Conservation (phyloP, 2,329 filamentous ascomycete genomes). For the Pyrenophora teres region DNA sequence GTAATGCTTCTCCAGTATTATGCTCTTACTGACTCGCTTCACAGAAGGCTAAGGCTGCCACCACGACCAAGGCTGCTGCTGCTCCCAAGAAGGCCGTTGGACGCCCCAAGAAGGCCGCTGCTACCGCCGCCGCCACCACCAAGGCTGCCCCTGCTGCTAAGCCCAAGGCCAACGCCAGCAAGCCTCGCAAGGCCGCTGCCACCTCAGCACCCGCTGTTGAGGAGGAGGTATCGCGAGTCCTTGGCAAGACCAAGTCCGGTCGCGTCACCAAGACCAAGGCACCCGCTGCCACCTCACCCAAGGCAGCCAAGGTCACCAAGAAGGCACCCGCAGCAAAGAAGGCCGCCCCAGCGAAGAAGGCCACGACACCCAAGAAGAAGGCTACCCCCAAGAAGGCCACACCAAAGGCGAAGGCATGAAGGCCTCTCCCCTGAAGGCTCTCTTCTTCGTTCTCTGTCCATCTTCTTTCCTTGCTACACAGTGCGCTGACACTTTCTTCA, state of each 20-base stretch:
- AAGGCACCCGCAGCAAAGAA: conserved; percentile 50
- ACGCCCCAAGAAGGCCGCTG: conserved; percentile 29
- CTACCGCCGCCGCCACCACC: conserved; percentile 27
- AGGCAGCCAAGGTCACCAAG: conserved; percentile 13
- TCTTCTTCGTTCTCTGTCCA: conserved; percentile 31
- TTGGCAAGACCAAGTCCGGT: conserved; percentile 84
- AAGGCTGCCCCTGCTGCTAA: conserved; percentile 36
- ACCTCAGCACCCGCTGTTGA: conserved; percentile 67
- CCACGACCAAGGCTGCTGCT: conserved; percentile 20
- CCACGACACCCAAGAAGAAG: conserved; percentile 54
- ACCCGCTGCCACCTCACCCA: conserved; percentile 37
- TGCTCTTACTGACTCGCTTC: conserved; percentile 16
- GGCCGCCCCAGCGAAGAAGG: conserved; percentile 49
- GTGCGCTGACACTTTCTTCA: conserved; percentile 15
- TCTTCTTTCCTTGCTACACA: conserved; percentile 30
- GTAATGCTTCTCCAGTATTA: neutral
- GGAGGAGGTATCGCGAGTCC: conserved; percentile 67
- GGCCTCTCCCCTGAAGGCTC: conserved; percentile 1
- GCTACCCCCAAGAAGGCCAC: conserved; percentile 55
- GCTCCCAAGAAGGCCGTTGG: conserved; percentile 28
- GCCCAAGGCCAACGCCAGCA: conserved; percentile 54
- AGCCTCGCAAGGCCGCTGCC: conserved; percentile 52
- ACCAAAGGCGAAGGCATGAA: conserved; percentile 45
- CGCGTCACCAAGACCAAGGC: conserved; percentile 75
- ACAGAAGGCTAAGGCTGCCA: conserved; percentile 38